Base-by-base conservation (phyloP, 441 rosid species). In the Croton laevigatus region DNA sequence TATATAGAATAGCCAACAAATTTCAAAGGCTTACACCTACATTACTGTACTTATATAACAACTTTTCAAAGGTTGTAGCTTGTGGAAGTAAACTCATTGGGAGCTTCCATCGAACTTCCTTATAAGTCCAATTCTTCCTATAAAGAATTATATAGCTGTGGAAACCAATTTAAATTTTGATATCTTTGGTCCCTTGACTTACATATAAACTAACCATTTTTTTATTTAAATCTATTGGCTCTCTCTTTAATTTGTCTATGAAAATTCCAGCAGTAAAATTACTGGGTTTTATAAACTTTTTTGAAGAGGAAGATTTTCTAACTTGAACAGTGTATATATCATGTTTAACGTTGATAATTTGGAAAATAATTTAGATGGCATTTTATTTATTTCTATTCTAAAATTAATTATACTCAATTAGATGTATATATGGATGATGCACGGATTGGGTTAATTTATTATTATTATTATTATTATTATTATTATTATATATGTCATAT, bases 41-140 rank as follows among this genome's bases (percentile, higher is more conserved):
- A 40, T 23, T 23, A 64, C 78, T 74, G 77, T 77, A 22, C 60
- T 53, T 10, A 36, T 22, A 8, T 9, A 64, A 66, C 74, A 62
- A 74, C 57, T 83, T 76, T 76, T 74, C 78, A 73, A 75, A 79
- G n/a, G 7, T 37, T 68, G 65, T 38, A 66, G 73, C 70, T 46
- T 27, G 58, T 45, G 40, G 52, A 78, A 75, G 55, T 12, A 55
- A 67, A 57, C 72, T 10, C 57, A 45, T 17, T 4, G 70, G 70
- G 70, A 61, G 72, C 61, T 80, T 80, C 83, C 68, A 59, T 65
- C 46, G 22, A 67, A 40, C 54, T 68, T 80, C 78, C 76, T 59
- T 65, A 1, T 53, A 62, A 62, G 48, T 59, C 59, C 42, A 45
- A 22, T 19, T 32, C 23, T 40, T 51, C 62, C 12, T 6, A 57